phyloP scores from a whole-genome alignment of 192 early-diverging fungal species.

The Entrophospora sp. region DNA sequence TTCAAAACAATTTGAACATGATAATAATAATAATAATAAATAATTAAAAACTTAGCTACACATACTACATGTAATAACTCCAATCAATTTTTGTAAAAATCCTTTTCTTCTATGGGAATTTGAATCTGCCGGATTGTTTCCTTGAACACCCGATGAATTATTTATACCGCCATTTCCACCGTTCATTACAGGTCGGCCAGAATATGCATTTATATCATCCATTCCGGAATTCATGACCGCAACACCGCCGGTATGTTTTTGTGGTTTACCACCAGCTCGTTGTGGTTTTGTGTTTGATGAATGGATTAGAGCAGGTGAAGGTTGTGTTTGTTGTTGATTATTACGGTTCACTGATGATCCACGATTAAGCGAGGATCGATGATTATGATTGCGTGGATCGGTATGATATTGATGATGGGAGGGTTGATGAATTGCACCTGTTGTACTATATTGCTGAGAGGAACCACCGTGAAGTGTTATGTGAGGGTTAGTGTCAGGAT shows the following conservation, averaged over 20 bases:
- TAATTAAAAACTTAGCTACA: slow-evolving; percentile 21
- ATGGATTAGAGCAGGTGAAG: not conserved
- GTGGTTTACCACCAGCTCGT: not conserved
- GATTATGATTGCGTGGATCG: slow-evolving; percentile 9
- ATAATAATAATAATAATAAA: not conserved
- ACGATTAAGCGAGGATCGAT: slow-evolving; percentile 14
- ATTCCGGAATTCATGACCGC: not conserved
- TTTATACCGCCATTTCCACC: slow-evolving; percentile 12
- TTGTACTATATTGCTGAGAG: slow-evolving; percentile 22
- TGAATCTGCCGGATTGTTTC: slow-evolving; percentile 15
- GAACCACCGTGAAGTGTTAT: slow-evolving; percentile 14
- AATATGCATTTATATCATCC: slow-evolving; percentile 15
- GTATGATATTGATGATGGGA: slow-evolving; percentile 15
- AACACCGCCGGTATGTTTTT: slow-evolving; percentile 12
- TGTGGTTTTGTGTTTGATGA: not conserved
- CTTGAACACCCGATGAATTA: slow-evolving; percentile 1
- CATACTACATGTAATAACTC: slow-evolving; percentile 40
- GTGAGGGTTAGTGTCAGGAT: slow-evolving; percentile 18
- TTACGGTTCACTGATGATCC: slow-evolving; percentile 17
- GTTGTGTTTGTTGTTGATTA: not conserved
- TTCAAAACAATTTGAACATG: no score
- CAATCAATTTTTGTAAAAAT: slow-evolving; percentile 36
- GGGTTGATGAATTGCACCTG: slow-evolving; percentile 14
- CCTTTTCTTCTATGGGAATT: slow-evolving; percentile 16
- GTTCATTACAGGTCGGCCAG: slow-evolving; percentile 12